Percentiles rank a stretch among this genome's conserved stretches.
Conservation (phyloP, 257 asterid species). For the Petunia axillaris region DNA sequence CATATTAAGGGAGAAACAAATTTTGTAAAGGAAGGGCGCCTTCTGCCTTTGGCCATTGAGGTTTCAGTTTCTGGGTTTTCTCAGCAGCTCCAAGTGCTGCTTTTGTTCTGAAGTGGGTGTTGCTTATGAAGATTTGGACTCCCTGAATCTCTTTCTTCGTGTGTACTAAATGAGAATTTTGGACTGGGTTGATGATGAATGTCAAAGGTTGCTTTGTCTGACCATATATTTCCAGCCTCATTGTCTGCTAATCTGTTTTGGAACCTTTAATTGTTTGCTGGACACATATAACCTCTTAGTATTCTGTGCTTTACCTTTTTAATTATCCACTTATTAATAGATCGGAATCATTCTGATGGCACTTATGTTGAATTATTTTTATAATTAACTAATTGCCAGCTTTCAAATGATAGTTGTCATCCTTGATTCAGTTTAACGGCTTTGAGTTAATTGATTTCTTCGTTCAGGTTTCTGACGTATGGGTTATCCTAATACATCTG, state of each 20-base stretch:
- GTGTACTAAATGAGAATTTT: background rate
- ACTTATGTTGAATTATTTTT: background rate
- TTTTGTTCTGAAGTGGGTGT: background rate
- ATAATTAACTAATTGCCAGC: background rate
- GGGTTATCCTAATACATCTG: background rate
- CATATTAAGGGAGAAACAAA: background rate
- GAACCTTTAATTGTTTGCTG: background rate
- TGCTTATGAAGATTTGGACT: background rate
- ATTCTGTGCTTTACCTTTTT: background rate
- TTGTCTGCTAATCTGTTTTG: background rate
- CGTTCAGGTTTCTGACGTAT: background rate
- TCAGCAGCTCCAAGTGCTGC: background rate
- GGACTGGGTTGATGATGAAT: background rate
- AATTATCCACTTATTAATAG: background rate
- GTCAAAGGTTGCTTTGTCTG: background rate
- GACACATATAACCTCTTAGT: background rate
- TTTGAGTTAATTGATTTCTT: background rate
- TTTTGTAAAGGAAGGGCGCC: background rate
- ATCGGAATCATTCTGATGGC: background rate
- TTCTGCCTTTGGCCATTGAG: constrained; percentile 1
- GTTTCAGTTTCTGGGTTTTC: background rate
- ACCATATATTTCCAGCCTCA: background rate
- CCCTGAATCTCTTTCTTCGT: background rate
- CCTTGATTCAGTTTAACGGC: background rate
- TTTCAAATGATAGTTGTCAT: background rate